Conservation (phyloP, 345 rosid genomes). For the Dimocarpus longan region DNA sequence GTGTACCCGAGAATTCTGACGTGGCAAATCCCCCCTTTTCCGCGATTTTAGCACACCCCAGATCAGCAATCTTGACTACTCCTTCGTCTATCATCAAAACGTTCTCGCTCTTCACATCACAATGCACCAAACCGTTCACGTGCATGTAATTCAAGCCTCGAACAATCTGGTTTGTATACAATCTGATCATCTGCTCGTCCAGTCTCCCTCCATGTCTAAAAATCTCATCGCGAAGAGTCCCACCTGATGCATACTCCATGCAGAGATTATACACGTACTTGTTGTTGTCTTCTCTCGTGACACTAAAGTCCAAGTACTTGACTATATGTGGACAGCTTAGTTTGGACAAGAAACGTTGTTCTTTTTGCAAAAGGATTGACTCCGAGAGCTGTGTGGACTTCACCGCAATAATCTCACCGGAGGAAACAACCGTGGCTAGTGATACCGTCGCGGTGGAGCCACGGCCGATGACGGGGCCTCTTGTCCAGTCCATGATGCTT, state of each 20-base stretch:
- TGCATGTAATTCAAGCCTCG: conserved; percentile 68
- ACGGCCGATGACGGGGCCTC: conserved; percentile 79
- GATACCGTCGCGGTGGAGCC: conserved; percentile 89
- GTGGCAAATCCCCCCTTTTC: conserved; percentile 5
- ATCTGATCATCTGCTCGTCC: conserved; percentile 50
- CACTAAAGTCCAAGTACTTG: conserved; percentile 55
- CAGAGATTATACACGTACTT: conserved; percentile 51
- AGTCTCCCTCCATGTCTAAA: conserved; percentile 56
- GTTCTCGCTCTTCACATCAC: conserved; percentile 83
- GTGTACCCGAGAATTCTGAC: conserved; percentile 71
- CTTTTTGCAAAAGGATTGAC: conserved; percentile 57
- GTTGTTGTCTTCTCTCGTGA: conserved; percentile 35
- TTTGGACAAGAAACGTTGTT: conserved; percentile 51
- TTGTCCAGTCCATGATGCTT: conserved; percentile 59
- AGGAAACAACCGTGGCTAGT: conserved; percentile 44
- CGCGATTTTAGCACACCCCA: conserved; percentile 72
- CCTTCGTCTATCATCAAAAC: conserved; percentile 56
- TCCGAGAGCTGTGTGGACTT: conserved; percentile 62
- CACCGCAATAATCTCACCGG: conserved; percentile 65
- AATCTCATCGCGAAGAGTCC: conserved; percentile 66
- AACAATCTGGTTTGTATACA: conserved; percentile 47
- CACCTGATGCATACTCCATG: conserved; percentile 71
- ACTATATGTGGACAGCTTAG: conserved; percentile 64
- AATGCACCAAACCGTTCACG: conserved; percentile 58
- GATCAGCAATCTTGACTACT: conserved; percentile 70